Base-by-base conservation (phyloP, 2,329 filamentous ascomycete species). In the Colletotrichum acutatum region DNA sequence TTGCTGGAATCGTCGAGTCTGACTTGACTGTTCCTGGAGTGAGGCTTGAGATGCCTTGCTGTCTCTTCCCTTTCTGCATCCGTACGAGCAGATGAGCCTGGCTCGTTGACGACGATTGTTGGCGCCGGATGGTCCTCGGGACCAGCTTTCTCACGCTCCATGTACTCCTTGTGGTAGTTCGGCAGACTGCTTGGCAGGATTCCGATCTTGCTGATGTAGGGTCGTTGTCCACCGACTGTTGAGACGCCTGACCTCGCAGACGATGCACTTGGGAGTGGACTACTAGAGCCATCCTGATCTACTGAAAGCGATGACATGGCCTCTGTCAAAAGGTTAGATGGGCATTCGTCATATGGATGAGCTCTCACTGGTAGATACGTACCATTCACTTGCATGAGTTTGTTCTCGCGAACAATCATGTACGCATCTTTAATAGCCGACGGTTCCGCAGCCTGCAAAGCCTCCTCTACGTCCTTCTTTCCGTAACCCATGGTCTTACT, bases 401-500 rank as follows among this genome's bases (percentile, higher is more conserved):
- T 97, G 81, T 98, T 98, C 83, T 99, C 97, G 66, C 96, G 91
- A 30, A 99, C 95, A 81, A 99, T 99, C 84, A 98, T 92, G 84
- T 98, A 99, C 1, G 97, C 97, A 83, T 99, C 97, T 84, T 99
- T 99, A 87, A 99, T 98, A 12, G 97, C 95, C 71, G 95, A 98
- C 14, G 97, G 97, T 81, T 99, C 97, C 66, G 97, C 92, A 69
- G 95, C 95, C 78, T 93, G 93, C 75, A 99, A 86, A 26, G 97
- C 96, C 82, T 98, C 97, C 80, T 98, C 94, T 66, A 99, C 96
- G 85, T 99, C 97, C 74, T 93, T 93, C 81, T 94, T 96, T 46
- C 93, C 95, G 81, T 99, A 99, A 73, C 97, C 97, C 95, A 99
- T 98, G 0, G 95, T 98, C 84, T 96, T 97, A 79, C 96, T 97